These are phyloP conservation scores for Cercophora sp. DNA, from an alignment of 495 filamentous ascomycete species.

Conservation along the genomic window DNA sequence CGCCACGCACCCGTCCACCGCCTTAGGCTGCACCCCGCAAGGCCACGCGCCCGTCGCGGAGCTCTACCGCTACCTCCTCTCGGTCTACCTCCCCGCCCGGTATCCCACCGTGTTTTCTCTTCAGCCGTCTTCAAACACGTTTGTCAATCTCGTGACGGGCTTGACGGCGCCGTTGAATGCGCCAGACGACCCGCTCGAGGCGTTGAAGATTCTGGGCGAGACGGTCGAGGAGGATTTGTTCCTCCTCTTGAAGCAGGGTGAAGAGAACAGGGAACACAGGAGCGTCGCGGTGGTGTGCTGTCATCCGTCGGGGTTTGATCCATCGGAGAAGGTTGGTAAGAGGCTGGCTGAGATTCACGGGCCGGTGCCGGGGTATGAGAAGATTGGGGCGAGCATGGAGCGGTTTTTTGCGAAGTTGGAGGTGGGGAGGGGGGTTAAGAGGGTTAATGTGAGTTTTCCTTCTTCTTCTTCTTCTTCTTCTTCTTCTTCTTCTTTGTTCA, in stretches of 20 bases:
- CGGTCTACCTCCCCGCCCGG: slow-evolving; percentile 59
- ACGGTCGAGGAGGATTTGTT: slow-evolving; percentile 75
- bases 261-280: neutral
- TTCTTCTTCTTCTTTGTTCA: too few species aligned
- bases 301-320: slow-evolving; percentile 70
- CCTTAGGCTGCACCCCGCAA: slow-evolving; percentile 42
- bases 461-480: neutral
- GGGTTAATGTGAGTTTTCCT: slow-evolving; percentile 47
- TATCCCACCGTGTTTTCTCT: slow-evolving; percentile 61
- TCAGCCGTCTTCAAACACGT: slow-evolving; percentile 7
- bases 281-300: slow-evolving; percentile 42
- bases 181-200: slow-evolving; percentile 20
- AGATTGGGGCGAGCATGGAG: slow-evolving; percentile 74
- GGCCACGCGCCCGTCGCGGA: slow-evolving; percentile 53
- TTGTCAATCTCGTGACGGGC: slow-evolving; percentile 46
- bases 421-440: slow-evolving; percentile 51
- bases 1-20: slow-evolving; percentile 42
- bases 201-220: slow-evolving; percentile 50
- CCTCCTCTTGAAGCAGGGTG: slow-evolving; percentile 49
- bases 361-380: slow-evolving; percentile 68
- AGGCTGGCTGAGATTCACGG: slow-evolving; percentile 63
- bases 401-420: slow-evolving; percentile 61
- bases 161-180: slow-evolving; percentile 39
- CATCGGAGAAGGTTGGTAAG: slow-evolving; percentile 58
- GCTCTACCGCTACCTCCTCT: slow-evolving; percentile 60